Conservation (phyloP, 1,284 basidiomycete genomes). For the Apiotrichum gamsii region DNA sequence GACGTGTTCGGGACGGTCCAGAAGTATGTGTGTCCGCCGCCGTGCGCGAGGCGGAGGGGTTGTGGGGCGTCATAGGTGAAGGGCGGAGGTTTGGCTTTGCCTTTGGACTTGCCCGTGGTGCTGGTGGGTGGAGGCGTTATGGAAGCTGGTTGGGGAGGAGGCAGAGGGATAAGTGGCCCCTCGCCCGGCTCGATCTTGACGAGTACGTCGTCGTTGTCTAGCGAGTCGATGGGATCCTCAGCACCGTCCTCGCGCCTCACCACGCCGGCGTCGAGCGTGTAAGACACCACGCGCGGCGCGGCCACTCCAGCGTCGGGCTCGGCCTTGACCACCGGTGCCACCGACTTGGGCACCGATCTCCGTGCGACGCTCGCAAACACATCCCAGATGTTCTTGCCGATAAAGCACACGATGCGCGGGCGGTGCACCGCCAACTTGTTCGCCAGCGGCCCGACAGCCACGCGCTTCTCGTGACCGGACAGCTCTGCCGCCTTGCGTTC, state of each 20-base stretch:
- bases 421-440: conserved; percentile 54
- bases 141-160: too few relatives aligned
- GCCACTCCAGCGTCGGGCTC: neutral
- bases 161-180: too few relatives aligned
- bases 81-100: neutral
- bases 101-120: neutral
- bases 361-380: conserved; percentile 49
- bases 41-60: neutral
- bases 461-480: conserved; percentile 53
- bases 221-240: neutral
- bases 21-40: conserved; percentile 34
- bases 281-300: neutral
- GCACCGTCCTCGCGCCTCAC: neutral
- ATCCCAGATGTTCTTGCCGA: conserved; percentile 65
- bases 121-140: neutral
- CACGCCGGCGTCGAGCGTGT: neutral
- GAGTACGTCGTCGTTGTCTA: neutral
- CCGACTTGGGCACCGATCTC: neutral
- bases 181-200: neutral
- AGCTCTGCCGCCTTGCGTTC: conserved; percentile 50
- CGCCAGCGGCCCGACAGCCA: conserved; percentile 53
- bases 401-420: conserved; percentile 62
- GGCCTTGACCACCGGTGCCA: neutral
- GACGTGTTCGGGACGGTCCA: conserved; percentile 47
- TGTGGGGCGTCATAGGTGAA: conserved; percentile 6